These are phyloP conservation scores for Schizophyllum commune DNA, from an alignment of 1,284 basidiomycete species.

Conservation along the genomic window DNA sequence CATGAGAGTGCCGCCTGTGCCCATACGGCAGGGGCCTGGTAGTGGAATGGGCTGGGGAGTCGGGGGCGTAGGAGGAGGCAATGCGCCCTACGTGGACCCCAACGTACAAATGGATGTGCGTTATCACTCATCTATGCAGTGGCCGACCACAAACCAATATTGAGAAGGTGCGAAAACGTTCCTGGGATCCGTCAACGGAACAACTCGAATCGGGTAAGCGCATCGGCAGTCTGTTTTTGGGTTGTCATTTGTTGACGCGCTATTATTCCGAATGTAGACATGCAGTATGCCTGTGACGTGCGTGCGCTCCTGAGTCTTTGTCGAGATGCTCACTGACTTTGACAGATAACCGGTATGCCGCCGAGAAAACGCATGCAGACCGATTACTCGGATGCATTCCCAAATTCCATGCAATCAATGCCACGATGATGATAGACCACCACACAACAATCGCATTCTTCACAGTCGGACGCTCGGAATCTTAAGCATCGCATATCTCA, in stretches of 20 bases:
- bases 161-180: neutral
- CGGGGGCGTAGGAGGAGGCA: neutral
- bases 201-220: neutral
- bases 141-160: neutral
- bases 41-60: neutral
- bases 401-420: neutral
- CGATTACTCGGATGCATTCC: neutral
- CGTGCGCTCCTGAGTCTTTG: neutral
- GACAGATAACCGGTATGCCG: neutral
- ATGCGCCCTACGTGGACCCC: neutral
- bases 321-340: neutral
- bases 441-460: neutral
- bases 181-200: neutral
- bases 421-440: neutral
- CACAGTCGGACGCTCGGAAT: neutral
- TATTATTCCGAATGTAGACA: neutral
- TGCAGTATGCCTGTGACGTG: neutral
- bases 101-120: neutral
- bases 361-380: neutral
- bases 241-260: neutral
- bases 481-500: neutral
- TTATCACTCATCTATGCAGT: neutral
- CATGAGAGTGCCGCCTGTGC: neutral
- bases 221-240: neutral
- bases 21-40: neutral